Percentiles rank a stretch among this genome's conserved stretches.
Conservation (phyloP, 2,329 filamentous ascomycete genomes). For the Ascochyta clinopodiicola region DNA sequence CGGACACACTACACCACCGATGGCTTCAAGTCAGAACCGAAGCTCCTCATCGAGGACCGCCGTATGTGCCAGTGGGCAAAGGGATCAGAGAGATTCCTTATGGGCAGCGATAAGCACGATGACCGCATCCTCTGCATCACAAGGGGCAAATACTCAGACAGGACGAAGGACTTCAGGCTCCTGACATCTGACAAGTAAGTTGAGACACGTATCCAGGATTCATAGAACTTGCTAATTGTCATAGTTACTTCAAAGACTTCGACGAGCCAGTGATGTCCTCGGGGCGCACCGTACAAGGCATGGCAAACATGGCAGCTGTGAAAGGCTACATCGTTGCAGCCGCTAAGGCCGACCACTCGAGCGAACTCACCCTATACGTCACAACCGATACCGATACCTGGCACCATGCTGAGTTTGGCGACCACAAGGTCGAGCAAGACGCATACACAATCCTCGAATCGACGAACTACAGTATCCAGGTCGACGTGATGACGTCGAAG, state of each 20-base stretch:
- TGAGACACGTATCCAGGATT: background rate
- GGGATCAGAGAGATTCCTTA: slow-evolving; percentile 73
- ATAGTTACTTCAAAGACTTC: slow-evolving; percentile 70
- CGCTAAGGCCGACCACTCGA: slow-evolving; percentile 76
- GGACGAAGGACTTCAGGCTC: slow-evolving; percentile 77
- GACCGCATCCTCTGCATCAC: slow-evolving; percentile 82
- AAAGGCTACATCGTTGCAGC: slow-evolving; percentile 89
- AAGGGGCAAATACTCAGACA: slow-evolving; percentile 72
- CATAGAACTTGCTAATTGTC: slow-evolving; percentile 22
- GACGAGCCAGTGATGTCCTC: slow-evolving; percentile 78
- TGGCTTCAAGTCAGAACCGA: slow-evolving; percentile 74
- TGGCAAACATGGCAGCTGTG: slow-evolving; percentile 81
- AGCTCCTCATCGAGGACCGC: slow-evolving; percentile 71
- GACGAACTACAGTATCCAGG: slow-evolving; percentile 96
- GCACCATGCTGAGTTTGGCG: slow-evolving; percentile 89
- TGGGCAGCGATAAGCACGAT: slow-evolving; percentile 68
- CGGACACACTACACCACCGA: slow-evolving; percentile 77
- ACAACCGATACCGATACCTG: slow-evolving; percentile 83
- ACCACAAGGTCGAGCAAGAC: slow-evolving; percentile 81
- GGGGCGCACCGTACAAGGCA: slow-evolving; percentile 75
- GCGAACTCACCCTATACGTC: slow-evolving; percentile 91
- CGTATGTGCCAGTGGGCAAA: slow-evolving; percentile 89
- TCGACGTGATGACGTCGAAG: slow-evolving; percentile 81
- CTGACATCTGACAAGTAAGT: slow-evolving; percentile 74
- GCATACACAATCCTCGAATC: slow-evolving; percentile 95